phyloP scores from a whole-genome alignment of 805 yeast genomes.

The Cyberlindnera mycetangii region DNA sequence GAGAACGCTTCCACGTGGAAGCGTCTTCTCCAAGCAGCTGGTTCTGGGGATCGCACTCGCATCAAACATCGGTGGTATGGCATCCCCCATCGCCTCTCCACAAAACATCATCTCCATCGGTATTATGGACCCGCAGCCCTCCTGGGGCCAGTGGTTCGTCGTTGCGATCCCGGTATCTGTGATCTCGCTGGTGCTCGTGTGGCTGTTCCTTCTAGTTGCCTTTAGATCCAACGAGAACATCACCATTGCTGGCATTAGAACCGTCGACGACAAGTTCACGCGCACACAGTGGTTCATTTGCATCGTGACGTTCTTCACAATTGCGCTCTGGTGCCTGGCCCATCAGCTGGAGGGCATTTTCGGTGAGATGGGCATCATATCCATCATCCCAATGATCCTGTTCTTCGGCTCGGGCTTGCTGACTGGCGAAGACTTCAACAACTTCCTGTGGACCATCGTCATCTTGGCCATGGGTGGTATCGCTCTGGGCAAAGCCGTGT shows the following conservation, averaged over 20 bases:
- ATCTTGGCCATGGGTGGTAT: conserved; percentile 97
- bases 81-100: conserved; percentile 96
- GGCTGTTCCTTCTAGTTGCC: conserved; percentile 67
- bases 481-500: conserved; percentile 91
- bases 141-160: conserved; percentile 94
- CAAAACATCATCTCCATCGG: conserved; percentile 91
- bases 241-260: conserved; percentile 45
- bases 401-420: conserved; percentile 89
- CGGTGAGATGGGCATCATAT: conserved; percentile 97
- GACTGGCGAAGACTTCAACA: conserved; percentile 88
- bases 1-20: conserved; percentile 75
- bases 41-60: conserved; percentile 92
- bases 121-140: conserved; percentile 76
- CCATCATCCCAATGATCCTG: conserved; percentile 84
- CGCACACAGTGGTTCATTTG: conserved; percentile 73
- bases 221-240: conserved; percentile 53
- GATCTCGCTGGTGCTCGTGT: conserved; percentile 60
- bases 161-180: conserved; percentile 79
- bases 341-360: conserved; percentile 66
- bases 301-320: conserved; percentile 65
- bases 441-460: conserved; percentile 95
- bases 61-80: conserved; percentile 93
- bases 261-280: conserved; percentile 65
- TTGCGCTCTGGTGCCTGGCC: conserved; percentile 86
- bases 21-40: conserved; percentile 77